Base-by-base conservation (phyloP, 2,329 filamentous ascomycete species). In the Talaromyces atroroseus region DNA sequence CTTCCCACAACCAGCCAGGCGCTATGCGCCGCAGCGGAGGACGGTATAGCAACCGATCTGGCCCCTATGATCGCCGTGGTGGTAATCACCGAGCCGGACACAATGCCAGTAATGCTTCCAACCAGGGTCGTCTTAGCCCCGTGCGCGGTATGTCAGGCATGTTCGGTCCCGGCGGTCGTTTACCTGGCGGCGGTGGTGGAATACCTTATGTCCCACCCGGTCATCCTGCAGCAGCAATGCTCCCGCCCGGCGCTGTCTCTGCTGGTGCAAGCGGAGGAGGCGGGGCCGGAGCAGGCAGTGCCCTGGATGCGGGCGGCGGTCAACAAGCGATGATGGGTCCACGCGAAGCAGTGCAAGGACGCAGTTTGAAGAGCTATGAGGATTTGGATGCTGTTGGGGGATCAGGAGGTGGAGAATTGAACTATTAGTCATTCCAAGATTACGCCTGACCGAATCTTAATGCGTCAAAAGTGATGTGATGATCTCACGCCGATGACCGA, bases 291-390 rank as follows among this genome's bases (percentile, higher is more conserved):
- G 63, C 67, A 21, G 80, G 57, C 73, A 78, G 62, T 69, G 75
- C 64, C 4, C 73, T 72, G 62, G 66, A 62, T 64, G 76, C 58
- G 73, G 79, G 79, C 2, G 88, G 89, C 49, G 87, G 88, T 40
- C 87, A 83, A 23, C 85, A 87, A 54, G 77, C 77, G 34, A 85
- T 88, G 2, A 87, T 92, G 59, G 92, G 91, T 0, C 92, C 94
- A 20, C 83, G 89, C 20, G 92, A 97, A 73, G 92, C 94, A 11
- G 91, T 95, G 0, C 90, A 95, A 63, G 94, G 94, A 5, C 84
- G 94, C 57, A 96, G 89, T 59, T 76, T 99, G 62, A 96, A 95
- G 81, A 96, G 90, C 71, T 99, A 99, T 69, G 95, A 99, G 72
- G 94, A 99, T 69, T 78, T 99, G 23, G 94, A 99, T 75, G 92